Evolutionary conservation across 2,329 filamentous ascomycete species (phyloP).

Genomic region (Phoma sp.): DNA sequence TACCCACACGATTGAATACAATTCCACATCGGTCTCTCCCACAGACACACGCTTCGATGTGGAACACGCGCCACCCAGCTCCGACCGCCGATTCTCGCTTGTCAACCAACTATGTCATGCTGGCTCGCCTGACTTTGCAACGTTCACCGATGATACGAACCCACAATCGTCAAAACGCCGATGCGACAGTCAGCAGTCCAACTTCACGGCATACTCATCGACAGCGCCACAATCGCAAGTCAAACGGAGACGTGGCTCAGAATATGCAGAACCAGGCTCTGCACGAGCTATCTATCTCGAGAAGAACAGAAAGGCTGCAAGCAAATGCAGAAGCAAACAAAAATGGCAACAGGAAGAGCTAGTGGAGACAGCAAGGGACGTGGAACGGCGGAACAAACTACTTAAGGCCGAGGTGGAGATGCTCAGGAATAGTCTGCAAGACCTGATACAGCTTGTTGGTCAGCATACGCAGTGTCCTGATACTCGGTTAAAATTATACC

Average conservation of each 20-base stretch:
- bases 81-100: constrained; percentile 2
- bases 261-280: constrained; percentile 32
- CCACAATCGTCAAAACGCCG: background rate
- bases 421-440: constrained; percentile 30
- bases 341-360: constrained; percentile 60
- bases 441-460: constrained; percentile 33
- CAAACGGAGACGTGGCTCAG: constrained; percentile 24
- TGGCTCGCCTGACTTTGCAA: background rate
- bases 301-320: constrained; percentile 73
- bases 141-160: background rate
- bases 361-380: constrained; percentile 50
- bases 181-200: constrained; percentile 10
- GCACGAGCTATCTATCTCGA: constrained; percentile 57
- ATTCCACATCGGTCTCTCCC: constrained; percentile 14
- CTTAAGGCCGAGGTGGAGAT: constrained; percentile 38
- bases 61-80: background rate
- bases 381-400: constrained; percentile 35
- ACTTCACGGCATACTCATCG: constrained; percentile 2
- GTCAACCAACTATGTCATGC: background rate
- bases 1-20: background rate
- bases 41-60: constrained; percentile 17
- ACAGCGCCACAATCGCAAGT: background rate
- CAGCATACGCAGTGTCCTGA: constrained; percentile 37
- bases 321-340: constrained; percentile 74
- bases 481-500: constrained; percentile 28